phyloP scores from a whole-genome alignment of 169 alveolate genomes.

The Plasmodium adleri region DNA sequence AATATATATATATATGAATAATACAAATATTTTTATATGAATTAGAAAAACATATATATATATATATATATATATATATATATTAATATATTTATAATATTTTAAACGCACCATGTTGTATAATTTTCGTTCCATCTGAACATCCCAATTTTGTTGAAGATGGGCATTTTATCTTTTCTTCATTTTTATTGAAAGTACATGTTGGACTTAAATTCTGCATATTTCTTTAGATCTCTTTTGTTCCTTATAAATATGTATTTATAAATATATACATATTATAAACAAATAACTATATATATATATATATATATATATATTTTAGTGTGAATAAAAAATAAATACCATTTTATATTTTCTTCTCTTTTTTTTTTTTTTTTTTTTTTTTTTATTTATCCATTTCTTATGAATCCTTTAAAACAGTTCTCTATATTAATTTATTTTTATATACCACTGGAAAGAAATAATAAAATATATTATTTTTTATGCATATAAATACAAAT shows the following conservation, averaged over 20 bases:
- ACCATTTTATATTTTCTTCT: no score
- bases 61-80: background rate
- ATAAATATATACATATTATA: no score
- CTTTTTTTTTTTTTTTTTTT: conserved; percentile 5
- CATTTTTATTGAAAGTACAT: conserved; percentile 4
- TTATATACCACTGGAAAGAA: no score
- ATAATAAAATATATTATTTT: no score
- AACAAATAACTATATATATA: no score
- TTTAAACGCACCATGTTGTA: conserved; percentile 11
- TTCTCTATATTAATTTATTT: no score
- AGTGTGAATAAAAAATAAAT: no score
- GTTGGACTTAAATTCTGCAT: conserved; percentile 28
- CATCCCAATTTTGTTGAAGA: background rate
- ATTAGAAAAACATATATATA: background rate
- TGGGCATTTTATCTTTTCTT: conserved; percentile 50
- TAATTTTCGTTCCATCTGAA: background rate
- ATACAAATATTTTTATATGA: background rate
- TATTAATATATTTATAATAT: background rate
- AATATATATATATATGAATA: background rate
- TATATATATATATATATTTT: no score
- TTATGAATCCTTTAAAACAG: no score
- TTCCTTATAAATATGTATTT: background rate
- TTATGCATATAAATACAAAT: no score
- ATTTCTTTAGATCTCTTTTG: background rate
- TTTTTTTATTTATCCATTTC: background rate